phyloP scores from a whole-genome alignment of 345 rosid species.

The Limnanthes douglasii region DNA sequence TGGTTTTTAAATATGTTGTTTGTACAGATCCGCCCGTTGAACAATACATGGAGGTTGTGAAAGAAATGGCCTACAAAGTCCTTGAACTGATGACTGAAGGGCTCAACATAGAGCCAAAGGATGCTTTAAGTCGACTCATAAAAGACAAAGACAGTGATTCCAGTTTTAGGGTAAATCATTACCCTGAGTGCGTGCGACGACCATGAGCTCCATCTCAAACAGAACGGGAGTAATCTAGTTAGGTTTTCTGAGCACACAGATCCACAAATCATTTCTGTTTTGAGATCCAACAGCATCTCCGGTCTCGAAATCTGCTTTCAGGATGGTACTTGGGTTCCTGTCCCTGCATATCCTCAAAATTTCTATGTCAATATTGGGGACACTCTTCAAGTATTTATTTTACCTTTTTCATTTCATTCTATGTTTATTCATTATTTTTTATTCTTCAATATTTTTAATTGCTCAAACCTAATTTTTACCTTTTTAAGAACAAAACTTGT shows the following conservation, averaged over 20 bases:
- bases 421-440: background rate
- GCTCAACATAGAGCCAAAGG: constrained; percentile 30
- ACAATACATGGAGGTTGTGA: constrained; percentile 47
- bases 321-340: constrained; percentile 74
- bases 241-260: constrained; percentile 94
- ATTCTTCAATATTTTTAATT: background rate
- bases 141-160: constrained; percentile 70
- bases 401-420: background rate
- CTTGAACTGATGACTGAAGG: constrained; percentile 65
- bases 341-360: constrained; percentile 68
- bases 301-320: constrained; percentile 70
- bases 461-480: background rate
- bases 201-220: constrained; percentile 3
- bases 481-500: background rate
- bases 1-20: background rate
- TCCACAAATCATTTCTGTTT: constrained; percentile 80
- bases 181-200: constrained; percentile 37
- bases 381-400: constrained; percentile 55
- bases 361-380: constrained; percentile 93
- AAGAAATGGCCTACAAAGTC: constrained; percentile 46
- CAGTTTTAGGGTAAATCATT: constrained; percentile 78
- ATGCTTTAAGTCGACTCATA: constrained; percentile 50
- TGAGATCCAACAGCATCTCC: constrained; percentile 72
- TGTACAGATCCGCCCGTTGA: constrained; percentile 27
- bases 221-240: constrained; percentile 14